Conservation (phyloP, 306 rosid species). For the Fagus crenata region DNA sequence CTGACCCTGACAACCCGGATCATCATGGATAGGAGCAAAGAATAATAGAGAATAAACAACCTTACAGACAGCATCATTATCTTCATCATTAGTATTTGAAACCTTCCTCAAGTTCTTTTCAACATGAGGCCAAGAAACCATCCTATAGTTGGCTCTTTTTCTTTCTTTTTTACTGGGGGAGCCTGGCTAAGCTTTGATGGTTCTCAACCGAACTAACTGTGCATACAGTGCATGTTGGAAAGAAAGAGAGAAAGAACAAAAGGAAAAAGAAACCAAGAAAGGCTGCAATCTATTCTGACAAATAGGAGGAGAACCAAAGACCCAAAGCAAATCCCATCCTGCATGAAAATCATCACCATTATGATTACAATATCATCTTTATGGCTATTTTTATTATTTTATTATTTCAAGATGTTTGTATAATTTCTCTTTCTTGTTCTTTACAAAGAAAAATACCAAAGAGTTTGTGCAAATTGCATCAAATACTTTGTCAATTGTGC, state of each 20-base stretch:
- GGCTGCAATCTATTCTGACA: slow-evolving; percentile 64
- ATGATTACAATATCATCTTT: slow-evolving; percentile 50
- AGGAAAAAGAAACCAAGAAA: slow-evolving; percentile 40
- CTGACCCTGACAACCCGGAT: slow-evolving; percentile 83
- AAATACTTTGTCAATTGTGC: slow-evolving; percentile 44
- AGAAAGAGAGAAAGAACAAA: slow-evolving; percentile 44
- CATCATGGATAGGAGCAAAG: slow-evolving; percentile 60
- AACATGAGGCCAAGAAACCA: slow-evolving; percentile 45
- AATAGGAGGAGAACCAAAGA: slow-evolving; percentile 42
- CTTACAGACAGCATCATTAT: slow-evolving; percentile 48
- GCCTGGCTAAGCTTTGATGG: slow-evolving; percentile 26
- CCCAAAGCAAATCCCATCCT: slow-evolving; percentile 49
- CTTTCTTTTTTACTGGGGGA: slow-evolving; percentile 39
- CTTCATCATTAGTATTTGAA: slow-evolving; percentile 49
- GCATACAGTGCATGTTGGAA: slow-evolving; percentile 51
- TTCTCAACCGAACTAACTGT: slow-evolving; percentile 53
- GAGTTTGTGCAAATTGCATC: slow-evolving; percentile 63
- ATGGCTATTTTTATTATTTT: slow-evolving; percentile 53
- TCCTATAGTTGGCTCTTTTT: slow-evolving; percentile 41
- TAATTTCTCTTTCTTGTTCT: slow-evolving; percentile 40
- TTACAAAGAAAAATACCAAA: slow-evolving; percentile 47
- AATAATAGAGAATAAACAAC: slow-evolving; percentile 21
- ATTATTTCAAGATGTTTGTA: slow-evolving; percentile 57
- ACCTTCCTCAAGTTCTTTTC: slow-evolving; percentile 51
- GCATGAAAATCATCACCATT: slow-evolving; percentile 77